Conservation (phyloP, 352 stramenopile genomes). For the Pelagophyceae sp. region DNA sequence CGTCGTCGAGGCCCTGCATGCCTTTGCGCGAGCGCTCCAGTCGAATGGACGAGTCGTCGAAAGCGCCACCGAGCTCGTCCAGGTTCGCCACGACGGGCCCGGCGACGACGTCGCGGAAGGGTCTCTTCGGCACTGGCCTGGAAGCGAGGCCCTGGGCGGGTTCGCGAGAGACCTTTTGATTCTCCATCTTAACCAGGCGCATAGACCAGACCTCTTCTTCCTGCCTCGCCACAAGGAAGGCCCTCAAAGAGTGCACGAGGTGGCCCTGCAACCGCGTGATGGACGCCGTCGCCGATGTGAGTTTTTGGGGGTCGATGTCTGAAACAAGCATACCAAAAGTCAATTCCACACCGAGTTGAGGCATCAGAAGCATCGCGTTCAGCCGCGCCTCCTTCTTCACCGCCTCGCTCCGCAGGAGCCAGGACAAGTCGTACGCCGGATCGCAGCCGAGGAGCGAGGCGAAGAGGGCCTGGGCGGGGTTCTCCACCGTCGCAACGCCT, state of each 20-base stretch:
- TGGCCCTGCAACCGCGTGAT: too few species aligned
- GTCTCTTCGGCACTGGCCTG: neutral
- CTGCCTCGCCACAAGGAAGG: neutral
- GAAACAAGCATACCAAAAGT: too few species aligned
- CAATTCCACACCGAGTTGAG: too few species aligned
- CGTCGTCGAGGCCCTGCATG: neutral
- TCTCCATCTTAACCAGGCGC: neutral
- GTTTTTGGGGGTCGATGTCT: too few species aligned
- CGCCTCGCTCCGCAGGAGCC: too few species aligned
- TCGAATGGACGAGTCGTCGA: neutral
- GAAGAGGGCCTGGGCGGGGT: too few species aligned
- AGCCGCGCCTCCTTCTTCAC: too few species aligned
- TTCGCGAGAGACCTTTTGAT: neutral
- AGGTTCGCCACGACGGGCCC: neutral
- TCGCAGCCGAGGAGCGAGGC: too few species aligned
- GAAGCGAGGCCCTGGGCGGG: neutral
- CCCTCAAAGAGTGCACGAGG: too few species aligned
- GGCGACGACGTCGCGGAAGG: neutral
- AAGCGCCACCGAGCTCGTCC: neutral
- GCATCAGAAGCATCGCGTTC: too few species aligned
- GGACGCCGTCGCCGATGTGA: neutral
- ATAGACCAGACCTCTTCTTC: neutral
- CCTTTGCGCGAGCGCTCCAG: neutral
- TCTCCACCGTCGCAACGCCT: too few species aligned
- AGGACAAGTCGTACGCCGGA: too few species aligned